Percentiles rank a stretch among this genome's conserved stretches.
Evolutionary conservation across 306 rosid genomes (phyloP).

Genomic region (Vigna reflexopilosa): DNA sequence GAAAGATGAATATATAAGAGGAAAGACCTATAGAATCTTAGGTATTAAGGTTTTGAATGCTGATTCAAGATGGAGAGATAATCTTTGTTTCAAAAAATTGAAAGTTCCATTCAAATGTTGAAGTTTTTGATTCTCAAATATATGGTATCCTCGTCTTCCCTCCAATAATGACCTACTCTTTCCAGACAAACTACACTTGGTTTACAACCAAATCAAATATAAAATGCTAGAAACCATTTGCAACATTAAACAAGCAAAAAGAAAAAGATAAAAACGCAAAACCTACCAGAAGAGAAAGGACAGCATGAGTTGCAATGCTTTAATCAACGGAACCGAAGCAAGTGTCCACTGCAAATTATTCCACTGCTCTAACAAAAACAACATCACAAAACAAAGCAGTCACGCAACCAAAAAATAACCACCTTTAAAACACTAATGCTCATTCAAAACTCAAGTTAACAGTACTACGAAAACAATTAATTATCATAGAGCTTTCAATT

Average conservation of each 20-base stretch:
- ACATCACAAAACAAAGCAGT: slow-evolving; percentile 39
- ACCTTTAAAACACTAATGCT: slow-evolving; percentile 16
- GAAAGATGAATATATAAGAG: not conserved
- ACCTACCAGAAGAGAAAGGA: slow-evolving; percentile 91
- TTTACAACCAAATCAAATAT: not conserved
- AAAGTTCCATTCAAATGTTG: not conserved
- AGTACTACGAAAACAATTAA: not conserved
- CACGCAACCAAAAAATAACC: slow-evolving; percentile 23
- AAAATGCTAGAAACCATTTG: not conserved
- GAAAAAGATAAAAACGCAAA: not conserved
- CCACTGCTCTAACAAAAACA: slow-evolving; percentile 72
- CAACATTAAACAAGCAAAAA: slow-evolving; percentile 7
- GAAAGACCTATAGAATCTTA: not conserved
- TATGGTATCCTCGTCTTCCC: slow-evolving; percentile 3
- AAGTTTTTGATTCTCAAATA: not conserved
- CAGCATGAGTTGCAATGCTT: slow-evolving; percentile 86
- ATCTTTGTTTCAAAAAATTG: slow-evolving; percentile 1
- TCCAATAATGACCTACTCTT: slow-evolving; percentile 1
- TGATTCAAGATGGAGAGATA: not conserved
- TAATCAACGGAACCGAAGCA: slow-evolving; percentile 80
- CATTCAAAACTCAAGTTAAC: not conserved
- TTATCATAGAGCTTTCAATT: slow-evolving; percentile 2
- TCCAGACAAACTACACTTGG: not conserved
- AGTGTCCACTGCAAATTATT: slow-evolving; percentile 94
- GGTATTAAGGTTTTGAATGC: not conserved